Evolutionary conservation across 108 stramenopile genomes (phyloP), one percentile per base, ranked within the genome.

Genomic region (Bacterosira constricta): DNA sequence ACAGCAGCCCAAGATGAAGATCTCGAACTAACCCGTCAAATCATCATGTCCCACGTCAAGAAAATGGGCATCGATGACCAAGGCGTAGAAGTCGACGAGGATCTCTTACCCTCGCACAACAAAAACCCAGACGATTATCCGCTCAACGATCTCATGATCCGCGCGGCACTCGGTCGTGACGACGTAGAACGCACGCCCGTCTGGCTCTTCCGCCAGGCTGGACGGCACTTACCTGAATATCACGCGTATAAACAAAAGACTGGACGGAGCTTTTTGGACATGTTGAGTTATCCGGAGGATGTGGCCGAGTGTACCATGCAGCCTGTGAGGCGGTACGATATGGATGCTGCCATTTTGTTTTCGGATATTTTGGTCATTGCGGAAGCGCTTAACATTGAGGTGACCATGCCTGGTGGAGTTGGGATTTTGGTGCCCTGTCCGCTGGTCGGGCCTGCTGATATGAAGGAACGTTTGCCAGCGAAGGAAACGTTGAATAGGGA

Each of bases 271-370:
- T 98, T 98, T 75, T 83, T 98, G 32, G 93, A 96, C 57, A 88
- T 98, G 72, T 71, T 98, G 44, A 60, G 86, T 21, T 81, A 68
- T 69, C 97, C 97, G 0, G 84, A 88, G 62, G 89, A 95, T 64
- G 95, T 98, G 20, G 95, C 97, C 9, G 97, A 98, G 70, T 96
- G 95, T 59, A 98, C 97, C 44, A 61, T 98, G 75, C 97, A 98
- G 59, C 96, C 97, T 15, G 41, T 98, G 20, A 82, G 97, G 15
- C 70, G 97, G 31, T 98, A 98, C 73, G 75, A 92, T 45, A 79
- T 98, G 27, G 96, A 97, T 69, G 97, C 97, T 17, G 96, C 97
- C 38, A 98, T 98, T 68, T 72, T 98, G 36, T 98, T 98, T 69
- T 90, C 89, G n/a, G 97, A 98, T 49, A 98, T 98, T 79, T 65